phyloP scores from a whole-genome alignment of 345 rosid species.

The Lepidium sativum region DNA sequence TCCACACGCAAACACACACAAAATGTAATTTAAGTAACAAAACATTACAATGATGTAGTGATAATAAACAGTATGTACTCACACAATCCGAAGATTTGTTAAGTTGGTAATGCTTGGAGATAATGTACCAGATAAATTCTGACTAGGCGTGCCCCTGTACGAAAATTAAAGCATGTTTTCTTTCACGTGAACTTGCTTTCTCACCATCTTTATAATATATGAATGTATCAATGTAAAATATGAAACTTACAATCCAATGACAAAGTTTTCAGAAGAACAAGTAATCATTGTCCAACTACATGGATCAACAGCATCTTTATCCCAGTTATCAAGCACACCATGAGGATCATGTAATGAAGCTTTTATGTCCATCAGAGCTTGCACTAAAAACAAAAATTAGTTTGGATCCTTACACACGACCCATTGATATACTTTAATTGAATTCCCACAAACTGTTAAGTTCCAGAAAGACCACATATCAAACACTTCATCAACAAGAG shows the following conservation, averaged over 20 bases:
- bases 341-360: constrained; percentile 69
- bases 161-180: background rate
- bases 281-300: constrained; percentile 98
- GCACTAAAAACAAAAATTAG: constrained; percentile 37
- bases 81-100: constrained; percentile 82
- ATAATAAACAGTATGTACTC: constrained; percentile 25
- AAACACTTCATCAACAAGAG: background rate
- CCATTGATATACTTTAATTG: background rate
- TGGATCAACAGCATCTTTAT: constrained; percentile 88
- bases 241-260: constrained; percentile 69
- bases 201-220: background rate
- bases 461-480: background rate
- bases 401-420: background rate
- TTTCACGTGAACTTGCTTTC: background rate
- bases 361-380: constrained; percentile 82
- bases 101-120: constrained; percentile 85
- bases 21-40: background rate
- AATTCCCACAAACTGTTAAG: background rate
- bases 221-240: background rate
- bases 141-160: constrained; percentile 82
- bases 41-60: background rate
- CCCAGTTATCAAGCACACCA: constrained; percentile 91
- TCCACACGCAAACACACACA: background rate
- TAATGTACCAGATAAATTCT: constrained; percentile 74
- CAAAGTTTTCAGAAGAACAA: constrained; percentile 66